Base-by-base conservation (phyloP, 352 stramenopile species). In the Peronospora farinosa region DNA sequence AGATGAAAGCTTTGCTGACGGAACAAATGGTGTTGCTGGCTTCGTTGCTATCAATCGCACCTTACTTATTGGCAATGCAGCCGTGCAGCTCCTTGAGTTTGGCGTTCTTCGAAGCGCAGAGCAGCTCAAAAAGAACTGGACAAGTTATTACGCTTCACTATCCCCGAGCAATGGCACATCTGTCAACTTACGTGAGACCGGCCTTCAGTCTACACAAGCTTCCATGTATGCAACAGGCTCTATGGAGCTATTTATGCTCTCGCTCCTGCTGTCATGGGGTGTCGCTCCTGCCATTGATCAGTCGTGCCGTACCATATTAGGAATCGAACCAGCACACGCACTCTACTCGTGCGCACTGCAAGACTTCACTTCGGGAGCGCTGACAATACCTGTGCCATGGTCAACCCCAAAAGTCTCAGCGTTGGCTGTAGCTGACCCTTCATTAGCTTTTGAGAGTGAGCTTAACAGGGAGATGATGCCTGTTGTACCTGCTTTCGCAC, bases 331-430 rank as follows among this genome's bases (percentile, higher is more conserved):
- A 5, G 75, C 74, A 3, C 50, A 72, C 27, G 40, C 72, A 7
- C 39, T 85, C 9, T 91, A 83, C 43, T 88, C 78, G 17, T 88
- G 81, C 39, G 80, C 82, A 0, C 40, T 93, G 15, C 56, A 78
- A 42, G 80, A 85, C 39, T 55, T 65, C 1, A 11, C 51, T 7
- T 84, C 78, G 0, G 69, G 72, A 5, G 79, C 80, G 11, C 36
- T 92, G 28, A 90, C 83, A 0, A 74, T 93, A 40, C 83, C 83
- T 3, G 39, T 93, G 1, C 80, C 78, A 9, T 84, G 75, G 72
- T 72, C 69, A 44, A 54, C 53, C 15, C 47, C 51, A 16, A 51
- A 41, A 39, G 21, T 50, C 8, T 32, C 32, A 7, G 33, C 40
- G 0, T 28, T 40, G 7, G 1, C 15, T 37, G 21, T 3, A 11